phyloP scores from a whole-genome alignment of 2,329 filamentous ascomycete genomes.

The Fusarium pilosicola region DNA sequence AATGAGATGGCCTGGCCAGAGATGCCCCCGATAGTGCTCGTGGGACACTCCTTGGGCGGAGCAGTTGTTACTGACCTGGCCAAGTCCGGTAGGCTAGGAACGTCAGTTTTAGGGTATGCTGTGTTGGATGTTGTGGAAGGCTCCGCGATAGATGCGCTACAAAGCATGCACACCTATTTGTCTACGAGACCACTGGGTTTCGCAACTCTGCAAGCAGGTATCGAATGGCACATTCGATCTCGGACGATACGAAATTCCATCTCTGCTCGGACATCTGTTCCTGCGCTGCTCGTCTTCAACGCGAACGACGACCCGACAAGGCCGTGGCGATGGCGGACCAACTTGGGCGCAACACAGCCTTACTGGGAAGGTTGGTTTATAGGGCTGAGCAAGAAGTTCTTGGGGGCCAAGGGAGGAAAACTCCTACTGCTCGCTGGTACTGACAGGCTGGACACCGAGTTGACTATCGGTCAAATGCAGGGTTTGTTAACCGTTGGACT shows the following conservation, averaged over 20 bases:
- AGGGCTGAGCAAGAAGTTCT: constrained; percentile 88
- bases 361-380: constrained; percentile 97
- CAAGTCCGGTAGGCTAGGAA: constrained; percentile 70
- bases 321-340: constrained; percentile 86
- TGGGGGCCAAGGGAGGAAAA: constrained; percentile 84
- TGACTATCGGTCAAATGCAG: constrained; percentile 98
- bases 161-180: constrained; percentile 93
- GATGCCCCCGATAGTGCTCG: constrained; percentile 80
- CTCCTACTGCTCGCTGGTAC: constrained; percentile 87
- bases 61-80: constrained; percentile 90
- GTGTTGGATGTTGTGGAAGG: constrained; percentile 97
- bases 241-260: constrained; percentile 84
- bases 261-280: constrained; percentile 89
- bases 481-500: constrained; percentile 60
- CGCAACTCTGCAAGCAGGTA: constrained; percentile 77
- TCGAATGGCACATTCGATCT: constrained; percentile 94
- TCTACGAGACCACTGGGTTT: constrained; percentile 84
- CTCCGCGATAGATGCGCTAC: constrained; percentile 91
- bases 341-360: constrained; percentile 82
- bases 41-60: constrained; percentile 93
- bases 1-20: constrained; percentile 75
- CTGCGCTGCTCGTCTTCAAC: constrained; percentile 73
- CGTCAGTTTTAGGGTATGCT: constrained; percentile 81
- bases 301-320: constrained; percentile 51
- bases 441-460: constrained; percentile 87